Evolutionary conservation across 2,329 filamentous ascomycete genomes (phyloP).

Genomic region (Trichoderma arundinaceum): DNA sequence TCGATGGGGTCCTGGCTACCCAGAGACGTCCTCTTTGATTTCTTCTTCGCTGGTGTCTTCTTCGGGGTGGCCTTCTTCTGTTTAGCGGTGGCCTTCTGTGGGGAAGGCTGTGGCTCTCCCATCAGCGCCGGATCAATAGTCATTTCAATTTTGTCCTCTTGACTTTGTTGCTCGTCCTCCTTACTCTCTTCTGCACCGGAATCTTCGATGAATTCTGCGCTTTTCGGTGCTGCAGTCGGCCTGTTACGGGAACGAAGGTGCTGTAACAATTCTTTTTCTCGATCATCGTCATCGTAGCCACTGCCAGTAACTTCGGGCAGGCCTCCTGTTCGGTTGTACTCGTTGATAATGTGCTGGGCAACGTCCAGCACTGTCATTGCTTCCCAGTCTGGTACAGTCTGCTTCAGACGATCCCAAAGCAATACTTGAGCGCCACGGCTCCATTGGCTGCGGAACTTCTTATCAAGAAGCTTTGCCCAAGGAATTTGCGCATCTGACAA

Average conservation of each 20-base stretch:
- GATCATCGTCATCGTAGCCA: constrained; percentile 41
- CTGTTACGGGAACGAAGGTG: constrained; percentile 33
- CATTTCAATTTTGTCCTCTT: constrained; percentile 38
- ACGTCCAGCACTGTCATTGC: constrained; percentile 44
- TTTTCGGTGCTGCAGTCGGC: constrained; percentile 33
- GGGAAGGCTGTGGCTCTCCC: constrained; percentile 32
- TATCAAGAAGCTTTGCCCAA: constrained; percentile 54
- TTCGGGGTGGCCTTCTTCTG: constrained; percentile 38
- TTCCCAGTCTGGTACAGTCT: constrained; percentile 43
- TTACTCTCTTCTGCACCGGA: constrained; percentile 41
- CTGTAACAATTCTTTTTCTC: constrained; percentile 43
- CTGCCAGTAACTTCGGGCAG: constrained; percentile 44
- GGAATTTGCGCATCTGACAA: constrained; percentile 54
- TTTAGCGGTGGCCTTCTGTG: constrained; percentile 40
- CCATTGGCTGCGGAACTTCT: constrained; percentile 49
- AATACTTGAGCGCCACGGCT: constrained; percentile 47
- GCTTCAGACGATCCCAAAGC: constrained; percentile 49
- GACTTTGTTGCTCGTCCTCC: background rate
- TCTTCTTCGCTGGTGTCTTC: constrained; percentile 36
- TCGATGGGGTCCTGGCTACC: constrained; percentile 43
- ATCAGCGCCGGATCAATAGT: constrained; percentile 44
- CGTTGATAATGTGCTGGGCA: constrained; percentile 45
- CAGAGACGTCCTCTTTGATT: constrained; percentile 36
- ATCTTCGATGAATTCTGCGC: constrained; percentile 41
- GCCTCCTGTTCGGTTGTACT: constrained; percentile 44